These are phyloP conservation scores for Trichoderma harzianum DNA, from an alignment of 2,329 filamentous ascomycete species.

Conservation along the genomic window DNA sequence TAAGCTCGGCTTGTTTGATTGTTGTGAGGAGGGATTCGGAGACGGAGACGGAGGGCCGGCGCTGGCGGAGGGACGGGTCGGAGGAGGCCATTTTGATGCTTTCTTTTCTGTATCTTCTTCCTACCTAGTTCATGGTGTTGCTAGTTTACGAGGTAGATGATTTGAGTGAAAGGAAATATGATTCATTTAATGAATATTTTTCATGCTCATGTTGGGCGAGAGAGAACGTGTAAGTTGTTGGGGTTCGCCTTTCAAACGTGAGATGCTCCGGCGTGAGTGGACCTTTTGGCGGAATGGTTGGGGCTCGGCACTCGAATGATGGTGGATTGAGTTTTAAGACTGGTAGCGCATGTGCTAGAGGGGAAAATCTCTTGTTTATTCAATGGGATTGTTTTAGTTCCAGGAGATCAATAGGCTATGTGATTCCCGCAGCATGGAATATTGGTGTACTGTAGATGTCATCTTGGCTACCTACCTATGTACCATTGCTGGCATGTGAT, in stretches of 20 bases:
- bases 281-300: constrained; percentile 10
- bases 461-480: no score
- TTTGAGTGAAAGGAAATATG: not conserved
- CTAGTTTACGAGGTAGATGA: not conserved
- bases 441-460: not conserved
- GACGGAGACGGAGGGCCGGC: constrained; percentile 29
- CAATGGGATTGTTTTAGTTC: not conserved
- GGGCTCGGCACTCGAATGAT: constrained; percentile 9
- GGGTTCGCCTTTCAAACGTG: not conserved
- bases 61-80: constrained; percentile 26
- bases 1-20: constrained; percentile 37
- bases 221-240: not conserved
- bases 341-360: not conserved
- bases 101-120: not conserved
- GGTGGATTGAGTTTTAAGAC: not conserved
- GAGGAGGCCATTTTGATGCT: not conserved
- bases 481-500: not conserved
- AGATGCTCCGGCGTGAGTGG: not conserved
- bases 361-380: not conserved
- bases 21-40: constrained; percentile 28
- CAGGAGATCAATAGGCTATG: not conserved
- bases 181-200: not conserved
- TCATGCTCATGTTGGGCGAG: not conserved
- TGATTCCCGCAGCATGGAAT: not conserved
- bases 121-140: not conserved